phyloP scores from a whole-genome alignment of 306 rosid genomes.

The Corylus avellana region DNA sequence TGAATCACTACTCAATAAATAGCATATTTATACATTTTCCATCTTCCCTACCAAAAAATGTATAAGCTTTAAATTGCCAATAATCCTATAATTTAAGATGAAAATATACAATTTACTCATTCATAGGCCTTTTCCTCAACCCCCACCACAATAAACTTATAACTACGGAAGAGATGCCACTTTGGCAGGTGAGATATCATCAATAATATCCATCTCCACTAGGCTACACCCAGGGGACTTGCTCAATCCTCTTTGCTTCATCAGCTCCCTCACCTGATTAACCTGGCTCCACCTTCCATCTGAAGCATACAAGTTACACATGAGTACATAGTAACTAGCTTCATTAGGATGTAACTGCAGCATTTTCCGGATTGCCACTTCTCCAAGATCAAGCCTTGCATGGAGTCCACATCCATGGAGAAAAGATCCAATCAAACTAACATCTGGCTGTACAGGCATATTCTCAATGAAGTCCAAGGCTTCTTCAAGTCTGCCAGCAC shows the following conservation, averaged over 20 bases:
- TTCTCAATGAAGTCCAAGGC: conserved; percentile 60
- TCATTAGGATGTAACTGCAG: conserved; percentile 64
- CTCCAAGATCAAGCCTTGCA: conserved; percentile 74
- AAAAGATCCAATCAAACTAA: conserved; percentile 73
- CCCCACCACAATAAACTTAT: no score
- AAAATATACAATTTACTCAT: no score
- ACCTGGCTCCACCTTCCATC: conserved; percentile 89
- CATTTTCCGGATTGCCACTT: conserved; percentile 60
- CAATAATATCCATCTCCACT: conserved; percentile 52
- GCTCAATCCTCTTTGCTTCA: conserved; percentile 62
- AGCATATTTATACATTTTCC: no score
- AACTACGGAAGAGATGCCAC: conserved; percentile 37
- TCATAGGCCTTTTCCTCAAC: no score
- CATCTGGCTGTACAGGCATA: conserved; percentile 60
- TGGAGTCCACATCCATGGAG: conserved; percentile 87
- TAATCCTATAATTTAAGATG: no score
- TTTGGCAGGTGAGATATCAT: conserved; percentile 13
- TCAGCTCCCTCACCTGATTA: conserved; percentile 61
- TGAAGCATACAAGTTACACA: conserved; percentile 72
- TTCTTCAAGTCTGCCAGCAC: conserved; percentile 73
- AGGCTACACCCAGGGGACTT: conserved; percentile 65
- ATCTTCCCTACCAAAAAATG: no score
- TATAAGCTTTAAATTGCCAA: no score
- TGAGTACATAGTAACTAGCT: conserved; percentile 72
- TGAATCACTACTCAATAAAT: no score